Percentiles rank a stretch among this genome's conserved stretches.
These are phyloP conservation scores for Lachancea mirantina DNA, from an alignment of 805 yeast species.

Conservation along the genomic window DNA sequence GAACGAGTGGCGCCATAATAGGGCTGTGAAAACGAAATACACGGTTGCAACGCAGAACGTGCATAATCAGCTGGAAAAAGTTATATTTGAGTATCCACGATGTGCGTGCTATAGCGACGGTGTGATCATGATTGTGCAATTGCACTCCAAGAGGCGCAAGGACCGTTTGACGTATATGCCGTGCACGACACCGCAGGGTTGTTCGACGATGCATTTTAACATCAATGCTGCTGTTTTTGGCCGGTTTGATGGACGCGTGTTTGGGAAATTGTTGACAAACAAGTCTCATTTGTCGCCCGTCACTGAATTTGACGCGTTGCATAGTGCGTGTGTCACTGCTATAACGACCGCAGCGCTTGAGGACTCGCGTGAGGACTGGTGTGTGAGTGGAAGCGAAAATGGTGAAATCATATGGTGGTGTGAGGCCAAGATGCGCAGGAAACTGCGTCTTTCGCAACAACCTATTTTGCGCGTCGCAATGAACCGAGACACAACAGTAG, in stretches of 20 bases:
- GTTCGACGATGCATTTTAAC: constrained; percentile 31
- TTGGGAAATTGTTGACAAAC: constrained; percentile 29
- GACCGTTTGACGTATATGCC: constrained; percentile 30
- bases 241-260: constrained; percentile 31
- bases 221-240: constrained; percentile 32
- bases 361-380: constrained; percentile 21
- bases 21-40: constrained; percentile 30
- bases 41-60: constrained; percentile 23
- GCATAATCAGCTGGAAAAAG: constrained; percentile 22
- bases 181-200: constrained; percentile 33
- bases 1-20: constrained; percentile 31
- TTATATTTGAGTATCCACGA: constrained; percentile 30
- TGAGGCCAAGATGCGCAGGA: constrained; percentile 18
- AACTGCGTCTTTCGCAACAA: constrained; percentile 16
- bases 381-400: constrained; percentile 29
- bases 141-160: constrained; percentile 21
- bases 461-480: constrained; percentile 19
- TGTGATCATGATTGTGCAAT: constrained; percentile 27
- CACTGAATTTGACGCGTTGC: constrained; percentile 25
- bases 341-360: constrained; percentile 21
- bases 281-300: constrained; percentile 30
- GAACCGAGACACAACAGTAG: constrained; percentile 21
- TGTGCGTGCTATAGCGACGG: constrained; percentile 33
- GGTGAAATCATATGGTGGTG: constrained; percentile 33
- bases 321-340: constrained; percentile 27